Percentiles rank a stretch among this genome's conserved stretches.
Evolutionary conservation across 202 grass and related monocot species (phyloP).

Genomic region (Carex arenaria): DNA sequence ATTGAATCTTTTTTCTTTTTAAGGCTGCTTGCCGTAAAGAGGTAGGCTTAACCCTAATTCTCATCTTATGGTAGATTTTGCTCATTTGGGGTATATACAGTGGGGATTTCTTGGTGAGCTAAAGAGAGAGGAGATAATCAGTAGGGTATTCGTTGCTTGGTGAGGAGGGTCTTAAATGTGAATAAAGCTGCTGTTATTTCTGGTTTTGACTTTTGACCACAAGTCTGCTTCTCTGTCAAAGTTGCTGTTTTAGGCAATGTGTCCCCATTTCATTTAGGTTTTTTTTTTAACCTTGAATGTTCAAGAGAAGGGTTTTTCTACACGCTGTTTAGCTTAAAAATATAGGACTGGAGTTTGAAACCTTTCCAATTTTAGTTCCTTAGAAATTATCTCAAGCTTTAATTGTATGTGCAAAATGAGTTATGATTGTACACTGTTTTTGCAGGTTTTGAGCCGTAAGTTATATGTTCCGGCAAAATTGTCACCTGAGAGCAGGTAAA

Average conservation of each 20-base stretch:
- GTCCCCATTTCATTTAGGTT: not conserved
- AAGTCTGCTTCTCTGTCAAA: not conserved
- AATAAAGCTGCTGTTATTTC: not conserved
- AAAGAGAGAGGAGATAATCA: not conserved
- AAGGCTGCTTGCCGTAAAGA: not conserved
- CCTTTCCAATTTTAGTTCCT: not conserved
- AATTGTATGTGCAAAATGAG: not conserved
- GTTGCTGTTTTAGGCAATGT: not conserved
- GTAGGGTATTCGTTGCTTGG: not conserved
- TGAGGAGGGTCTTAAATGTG: not conserved
- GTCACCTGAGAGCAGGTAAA: conserved; percentile 48
- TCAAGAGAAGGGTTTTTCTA: not conserved
- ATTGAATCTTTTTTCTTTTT: too few relatives aligned
- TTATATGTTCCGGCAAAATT: conserved; percentile 75
- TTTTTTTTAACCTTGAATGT: not conserved
- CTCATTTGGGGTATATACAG: not conserved
- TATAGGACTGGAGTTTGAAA: not conserved
- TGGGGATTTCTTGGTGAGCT: not conserved
- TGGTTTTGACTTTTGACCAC: not conserved
- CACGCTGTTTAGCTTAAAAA: not conserved
- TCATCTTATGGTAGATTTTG: not conserved
- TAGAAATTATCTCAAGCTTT: not conserved
- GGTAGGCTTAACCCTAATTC: not conserved
- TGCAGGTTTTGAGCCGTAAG: conserved; percentile 90
- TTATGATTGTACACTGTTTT: not conserved